Conservation (phyloP, 495 filamentous ascomycete species). For the Lasiosphaeria hispida region DNA sequence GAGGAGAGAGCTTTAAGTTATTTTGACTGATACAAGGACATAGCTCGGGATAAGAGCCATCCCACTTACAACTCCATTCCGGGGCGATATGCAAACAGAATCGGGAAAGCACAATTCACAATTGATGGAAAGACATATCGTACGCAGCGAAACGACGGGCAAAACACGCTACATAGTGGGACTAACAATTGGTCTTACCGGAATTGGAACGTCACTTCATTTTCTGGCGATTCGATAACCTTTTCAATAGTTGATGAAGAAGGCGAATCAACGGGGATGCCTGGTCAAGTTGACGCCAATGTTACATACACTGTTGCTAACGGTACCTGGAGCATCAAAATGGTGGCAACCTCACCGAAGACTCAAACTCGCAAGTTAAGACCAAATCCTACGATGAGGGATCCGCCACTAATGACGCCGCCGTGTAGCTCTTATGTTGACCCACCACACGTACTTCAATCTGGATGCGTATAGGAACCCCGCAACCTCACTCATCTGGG, state of each 20-base stretch:
- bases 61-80: slow-evolving; percentile 43
- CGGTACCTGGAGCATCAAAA: slow-evolving; percentile 46
- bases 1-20: slow-evolving; percentile 7
- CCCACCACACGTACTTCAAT: slow-evolving; percentile 80
- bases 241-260: slow-evolving; percentile 64
- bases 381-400: neutral
- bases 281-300: slow-evolving; percentile 64
- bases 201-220: slow-evolving; percentile 46
- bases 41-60: slow-evolving; percentile 39
- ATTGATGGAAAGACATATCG: slow-evolving; percentile 46
- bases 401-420: slow-evolving; percentile 40
- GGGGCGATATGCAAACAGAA: slow-evolving; percentile 50
- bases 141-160: slow-evolving; percentile 48
- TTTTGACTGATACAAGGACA: slow-evolving; percentile 12
- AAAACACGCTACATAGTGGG: slow-evolving; percentile 53
- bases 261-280: slow-evolving; percentile 64
- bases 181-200: slow-evolving; percentile 53
- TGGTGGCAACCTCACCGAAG: slow-evolving; percentile 39
- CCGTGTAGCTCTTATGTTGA: slow-evolving; percentile 57
- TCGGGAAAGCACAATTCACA: slow-evolving; percentile 45
- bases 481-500: slow-evolving; percentile 55
- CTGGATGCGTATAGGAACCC: slow-evolving; percentile 66
- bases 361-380: slow-evolving; percentile 41
- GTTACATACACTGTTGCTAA: slow-evolving; percentile 61
- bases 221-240: slow-evolving; percentile 63